Percentiles rank a stretch among this genome's conserved stretches.
Conservation (phyloP, 208 protist species). For the Tetramitus jugosus region DNA sequence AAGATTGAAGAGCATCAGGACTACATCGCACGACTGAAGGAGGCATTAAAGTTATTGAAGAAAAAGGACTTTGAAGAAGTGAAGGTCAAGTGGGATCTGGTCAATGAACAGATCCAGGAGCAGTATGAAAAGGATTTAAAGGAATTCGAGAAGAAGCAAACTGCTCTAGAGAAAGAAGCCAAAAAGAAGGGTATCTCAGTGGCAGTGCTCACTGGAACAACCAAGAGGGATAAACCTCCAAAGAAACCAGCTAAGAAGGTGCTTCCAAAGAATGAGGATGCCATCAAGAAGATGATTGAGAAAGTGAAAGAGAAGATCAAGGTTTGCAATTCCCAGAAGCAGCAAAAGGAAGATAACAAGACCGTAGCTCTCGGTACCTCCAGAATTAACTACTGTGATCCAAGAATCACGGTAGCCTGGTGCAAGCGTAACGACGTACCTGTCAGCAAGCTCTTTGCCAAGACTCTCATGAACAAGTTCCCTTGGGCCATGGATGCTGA, state of each 20-base stretch:
- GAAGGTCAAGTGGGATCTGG: slow-evolving; percentile 49
- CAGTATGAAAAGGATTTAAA: slow-evolving; percentile 74
- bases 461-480: slow-evolving; percentile 93
- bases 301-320: not conserved
- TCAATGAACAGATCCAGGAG: slow-evolving; percentile 65
- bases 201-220: not conserved
- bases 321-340: not conserved
- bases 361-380: slow-evolving; percentile 84
- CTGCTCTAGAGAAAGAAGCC: slow-evolving; percentile 56
- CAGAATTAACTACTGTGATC: slow-evolving; percentile 99
- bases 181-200: slow-evolving; percentile 36
- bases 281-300: not conserved
- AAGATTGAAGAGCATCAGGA: slow-evolving; percentile 62
- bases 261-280: slow-evolving; percentile 29
- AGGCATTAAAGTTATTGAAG: slow-evolving; percentile 43
- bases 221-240: slow-evolving; percentile 10
- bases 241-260: slow-evolving; percentile 21
- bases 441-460: slow-evolving; percentile 91
- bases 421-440: slow-evolving; percentile 79
- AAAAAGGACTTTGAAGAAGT: slow-evolving; percentile 47
- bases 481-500: slow-evolving; percentile 74
- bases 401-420: slow-evolving; percentile 93
- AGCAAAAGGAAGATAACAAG: slow-evolving; percentile 48
- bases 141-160: slow-evolving; percentile 67
- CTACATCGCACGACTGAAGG: slow-evolving; percentile 65